Base-by-base conservation (phyloP, 371 early-diverging fungal genomes). In the Apophysomyces sp. region DNA sequence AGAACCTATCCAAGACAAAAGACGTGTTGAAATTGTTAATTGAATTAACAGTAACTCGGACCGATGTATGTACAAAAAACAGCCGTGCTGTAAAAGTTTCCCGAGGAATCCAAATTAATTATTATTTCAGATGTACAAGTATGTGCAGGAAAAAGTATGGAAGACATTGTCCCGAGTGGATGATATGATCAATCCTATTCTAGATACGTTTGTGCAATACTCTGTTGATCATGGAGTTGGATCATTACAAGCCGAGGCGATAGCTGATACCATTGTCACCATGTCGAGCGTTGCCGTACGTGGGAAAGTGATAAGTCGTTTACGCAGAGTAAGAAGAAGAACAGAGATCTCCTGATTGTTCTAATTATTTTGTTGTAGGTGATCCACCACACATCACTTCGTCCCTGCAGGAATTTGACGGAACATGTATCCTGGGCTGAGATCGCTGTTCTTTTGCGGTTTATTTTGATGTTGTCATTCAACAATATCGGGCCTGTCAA, bases 391-490 rank as follows among this genome's bases (percentile, higher is more conserved):
- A 93, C 94, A 6, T 90, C 92, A n/a, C 60, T 85, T 31, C 82
- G 84, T 61, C 90, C 91, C 34, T 86, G 82, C 28, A 69, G 87
- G 18, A 82, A 80, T 37, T 70, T 96, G 28, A 83, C 89, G 0
- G 89, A 94, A 13, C 95, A 94, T 65, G 76, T 87, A 27, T 82
- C 89, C 16, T 96, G 95, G 96, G 78, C 86, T 4, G 93, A 95
- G 67, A 93, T 97, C 60, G 90, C 92, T 0, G 90, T 93, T 9
- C 78, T 96, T 30, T 75, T 94, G 49, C 87, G 96, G 6, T 91
- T 94, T 73, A 82, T 90, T 37, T 77, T 95, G 58, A 93, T 94
- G 82, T 75, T 94, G 29, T 93, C 94, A 6, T 97, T 96, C 80
- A 92, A 92, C 63, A 92, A 93, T 63, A 75, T 80, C 12, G 77